Conservation (phyloP, 1,284 basidiomycete genomes). For the Sanghuangporus baumii region DNA sequence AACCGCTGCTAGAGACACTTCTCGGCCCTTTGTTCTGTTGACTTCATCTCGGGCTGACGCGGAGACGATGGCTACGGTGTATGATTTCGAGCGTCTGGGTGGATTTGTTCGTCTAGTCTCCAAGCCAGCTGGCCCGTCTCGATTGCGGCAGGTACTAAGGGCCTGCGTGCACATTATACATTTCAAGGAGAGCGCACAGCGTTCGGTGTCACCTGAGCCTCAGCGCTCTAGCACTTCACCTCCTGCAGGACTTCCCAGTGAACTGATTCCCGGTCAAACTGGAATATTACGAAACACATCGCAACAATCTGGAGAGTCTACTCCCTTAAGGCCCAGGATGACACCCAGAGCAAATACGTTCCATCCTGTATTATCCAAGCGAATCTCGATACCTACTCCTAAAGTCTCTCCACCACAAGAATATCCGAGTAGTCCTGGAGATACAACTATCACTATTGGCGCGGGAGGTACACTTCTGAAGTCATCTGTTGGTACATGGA, state of each 20-base stretch:
- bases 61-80: slow-evolving; percentile 54
- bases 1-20: slow-evolving; percentile 49
- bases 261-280: not conserved
- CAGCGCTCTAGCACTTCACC: slow-evolving; percentile 4
- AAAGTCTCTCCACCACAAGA: slow-evolving; percentile 11
- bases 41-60: slow-evolving; percentile 67
- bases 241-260: not conserved
- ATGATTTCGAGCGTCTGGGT: slow-evolving; percentile 73
- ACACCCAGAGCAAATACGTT: slow-evolving; percentile 12
- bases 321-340: slow-evolving; percentile 14
- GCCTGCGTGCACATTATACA: slow-evolving; percentile 64
- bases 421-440: slow-evolving; percentile 17
- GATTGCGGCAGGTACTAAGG: slow-evolving; percentile 64
- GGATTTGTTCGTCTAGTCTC: slow-evolving; percentile 83
- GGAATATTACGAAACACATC: slow-evolving; percentile 3
- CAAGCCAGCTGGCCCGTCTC: slow-evolving; percentile 85
- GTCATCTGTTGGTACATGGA: slow-evolving; percentile 48
- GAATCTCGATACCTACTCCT: not conserved
- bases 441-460: slow-evolving; percentile 48
- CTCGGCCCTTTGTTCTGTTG: slow-evolving; percentile 68
- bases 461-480: slow-evolving; percentile 55
- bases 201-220: not conserved
- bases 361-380: slow-evolving; percentile 8
- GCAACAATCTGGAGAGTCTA: slow-evolving; percentile 10
- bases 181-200: slow-evolving; percentile 33